Evolutionary conservation across 2,329 filamentous ascomycete species (phyloP), one percentile per base, ranked within the genome.

Genomic region (Coniochaeta sp.): DNA sequence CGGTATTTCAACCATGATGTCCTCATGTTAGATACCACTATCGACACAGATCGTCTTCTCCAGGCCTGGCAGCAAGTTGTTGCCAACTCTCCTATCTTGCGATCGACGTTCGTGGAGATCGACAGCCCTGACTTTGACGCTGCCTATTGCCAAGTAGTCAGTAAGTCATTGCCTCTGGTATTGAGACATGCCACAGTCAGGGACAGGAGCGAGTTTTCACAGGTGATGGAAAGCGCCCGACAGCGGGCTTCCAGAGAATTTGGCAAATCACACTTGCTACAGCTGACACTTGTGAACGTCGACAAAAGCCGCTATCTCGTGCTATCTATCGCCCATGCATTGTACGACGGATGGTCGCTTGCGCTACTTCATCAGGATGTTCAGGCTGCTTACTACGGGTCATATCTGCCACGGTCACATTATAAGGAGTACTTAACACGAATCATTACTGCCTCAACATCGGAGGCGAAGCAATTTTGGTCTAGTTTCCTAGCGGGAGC

Each of bases 271-370:
- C 58, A 73, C 9, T 67, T 88, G 2, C 72, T 87, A 7, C 82
- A 85, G 59, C 67, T 88, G 0, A 72, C 70, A 0, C 73, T 84
- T 58, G 73, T 72, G 3, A 67, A 62, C 6, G 69, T 71, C 1
- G 73, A 62, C 2, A 65, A 62, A 16, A 68, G 66, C 38, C 72
- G 62, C 3, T 83, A 80, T 60, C 63, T 87, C 1, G 68, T 87
- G 5, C 70, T 97, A 1, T 93, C 91, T 0, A 86, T 96, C 43
- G 83, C 92, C 0, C 93, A 97, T 72, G 91, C 92, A 1, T 79
- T 96, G 22, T 97, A 97, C 65, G 93, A 97, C 69, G 93, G 93
- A 0, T 92, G 88, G 84, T 96, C 92, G 2, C 80, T 97, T 14
- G 78, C 79, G 3, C 75, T 96, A 17, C 73, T 97, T 1, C 91